These are phyloP conservation scores for Oligophagozyma castellii DNA, from an alignment of 1,139 yeast species.

Conservation along the genomic window DNA sequence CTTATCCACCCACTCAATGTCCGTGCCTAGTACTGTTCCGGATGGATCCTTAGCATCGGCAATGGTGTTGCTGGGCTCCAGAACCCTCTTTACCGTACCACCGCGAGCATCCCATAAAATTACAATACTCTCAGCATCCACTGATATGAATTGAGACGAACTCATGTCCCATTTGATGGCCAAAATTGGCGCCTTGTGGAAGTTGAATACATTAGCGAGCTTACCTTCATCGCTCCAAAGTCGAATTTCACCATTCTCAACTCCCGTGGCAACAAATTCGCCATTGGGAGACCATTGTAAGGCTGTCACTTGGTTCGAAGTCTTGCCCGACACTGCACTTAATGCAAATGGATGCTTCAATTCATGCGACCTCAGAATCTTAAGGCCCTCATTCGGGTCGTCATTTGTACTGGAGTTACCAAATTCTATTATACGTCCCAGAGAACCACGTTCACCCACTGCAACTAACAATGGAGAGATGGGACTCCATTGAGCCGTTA, in stretches of 20 bases:
- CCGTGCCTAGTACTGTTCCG: slow-evolving; percentile 29
- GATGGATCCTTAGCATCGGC: not conserved
- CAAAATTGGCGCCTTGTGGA: slow-evolving; percentile 41
- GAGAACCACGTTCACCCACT: slow-evolving; percentile 29
- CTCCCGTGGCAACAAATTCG: slow-evolving; percentile 39
- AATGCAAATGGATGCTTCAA: slow-evolving; percentile 19
- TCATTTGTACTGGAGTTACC: slow-evolving; percentile 2
- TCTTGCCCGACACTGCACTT: slow-evolving; percentile 8
- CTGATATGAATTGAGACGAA: slow-evolving; percentile 26
- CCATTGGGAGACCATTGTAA: slow-evolving; percentile 59
- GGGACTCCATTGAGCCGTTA: slow-evolving; percentile 31
- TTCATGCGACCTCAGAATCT: slow-evolving; percentile 5
- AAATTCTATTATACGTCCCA: slow-evolving; percentile 24
- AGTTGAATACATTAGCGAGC: slow-evolving; percentile 42
- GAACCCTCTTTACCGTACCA: slow-evolving; percentile 35
- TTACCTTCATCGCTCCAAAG: slow-evolving; percentile 59
- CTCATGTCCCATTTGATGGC: slow-evolving; percentile 37
- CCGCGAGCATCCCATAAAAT: slow-evolving; percentile 42
- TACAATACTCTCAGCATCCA: slow-evolving; percentile 27
- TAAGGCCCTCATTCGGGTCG: slow-evolving; percentile 1
- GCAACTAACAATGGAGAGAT: slow-evolving; percentile 24
- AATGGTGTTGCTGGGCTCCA: slow-evolving; percentile 17
- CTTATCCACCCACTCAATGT: slow-evolving; percentile 62
- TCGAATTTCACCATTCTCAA: slow-evolving; percentile 50
- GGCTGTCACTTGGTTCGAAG: slow-evolving; percentile 25